Base-by-base conservation (phyloP, 148 eudicot species). In the Chenopodium quinoa region DNA sequence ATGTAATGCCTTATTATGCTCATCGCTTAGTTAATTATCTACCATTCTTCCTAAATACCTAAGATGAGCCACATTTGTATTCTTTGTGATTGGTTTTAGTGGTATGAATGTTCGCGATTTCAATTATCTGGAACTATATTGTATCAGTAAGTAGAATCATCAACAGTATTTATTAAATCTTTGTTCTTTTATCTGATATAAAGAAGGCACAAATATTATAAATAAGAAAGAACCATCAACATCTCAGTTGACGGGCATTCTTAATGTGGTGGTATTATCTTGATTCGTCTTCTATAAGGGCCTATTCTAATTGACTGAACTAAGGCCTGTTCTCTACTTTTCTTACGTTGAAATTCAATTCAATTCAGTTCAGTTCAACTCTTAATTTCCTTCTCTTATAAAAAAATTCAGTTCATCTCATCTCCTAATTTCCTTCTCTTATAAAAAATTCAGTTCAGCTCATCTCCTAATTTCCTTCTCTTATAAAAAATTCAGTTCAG, bases 31-130 rank as follows among this genome's bases (percentile, higher is more conserved):
- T 34, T 65, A 52, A 71, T 64, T 48, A 29, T 47, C 47, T 23
- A 17, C 56, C 2, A 37, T 78, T 58, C 76, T 40, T 6, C 44
- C 44, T 40, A 40, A 40, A 7, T 40, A 40, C 44, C 48, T 75
- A 22, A 47, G 16, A 19, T 20, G 25, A 65, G 71, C 71, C 13
- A 31, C n/a, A 56, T 68, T 67, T 48, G 44, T 82, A 71, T 76
- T 54, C 32, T 4, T 82, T 76, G 20, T 25, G 40, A 63, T 50
- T 64, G 48, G 20, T 78, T 52, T 67, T 78, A 75, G 25, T 62
- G 56, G 31, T 80, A 78, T 73, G 32, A 73, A 17, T 73, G 32
- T 47, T 0, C 20, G 2, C 40, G 17, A 46, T 2, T 74, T 74
- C 40, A 27, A 13, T 27, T 34, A 74, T 50, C 20, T 52, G 14